Evolutionary conservation across 2,329 filamentous ascomycete species (phyloP).

Genomic region (Pseudodiploospora longispora): DNA sequence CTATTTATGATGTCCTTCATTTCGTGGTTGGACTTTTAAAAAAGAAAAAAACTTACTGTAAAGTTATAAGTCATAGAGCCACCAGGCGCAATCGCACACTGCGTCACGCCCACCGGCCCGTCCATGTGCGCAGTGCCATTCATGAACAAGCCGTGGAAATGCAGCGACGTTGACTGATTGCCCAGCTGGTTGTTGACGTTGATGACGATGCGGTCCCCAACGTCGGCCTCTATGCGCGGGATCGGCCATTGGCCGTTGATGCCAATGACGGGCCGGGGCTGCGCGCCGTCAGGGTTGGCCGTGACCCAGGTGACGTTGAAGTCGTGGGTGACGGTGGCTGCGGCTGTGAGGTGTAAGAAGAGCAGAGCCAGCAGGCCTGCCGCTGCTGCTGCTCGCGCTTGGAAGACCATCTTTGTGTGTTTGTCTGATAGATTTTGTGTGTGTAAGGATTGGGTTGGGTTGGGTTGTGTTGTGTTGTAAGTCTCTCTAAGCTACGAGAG

Average conservation of each 20-base stretch:
- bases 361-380: slow-evolving; percentile 9
- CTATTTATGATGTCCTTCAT: no score
- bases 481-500: no score
- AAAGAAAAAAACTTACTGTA: slow-evolving; percentile 34
- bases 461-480: neutral
- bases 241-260: slow-evolving; percentile 73
- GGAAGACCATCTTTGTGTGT: slow-evolving; percentile 10
- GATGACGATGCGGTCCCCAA: slow-evolving; percentile 54
- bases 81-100: slow-evolving; percentile 59
- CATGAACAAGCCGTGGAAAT: slow-evolving; percentile 66
- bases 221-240: slow-evolving; percentile 53
- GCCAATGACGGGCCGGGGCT: slow-evolving; percentile 59
- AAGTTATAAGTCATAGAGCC: slow-evolving; percentile 63
- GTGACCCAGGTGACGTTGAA: slow-evolving; percentile 66
- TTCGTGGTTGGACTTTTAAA: neutral
- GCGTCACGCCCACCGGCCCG: slow-evolving; percentile 56
- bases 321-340: slow-evolving; percentile 48
- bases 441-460: neutral
- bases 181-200: slow-evolving; percentile 52
- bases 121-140: slow-evolving; percentile 64
- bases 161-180: slow-evolving; percentile 55
- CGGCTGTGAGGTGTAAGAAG: slow-evolving; percentile 12
- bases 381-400: slow-evolving; percentile 8
- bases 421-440: neutral
- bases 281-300: slow-evolving; percentile 62